A percentile compares a stretch with the other conserved stretches of the same genome.
Conservation (phyloP, 352 stramenopile species). For the Phytophthora litchii region DNA sequence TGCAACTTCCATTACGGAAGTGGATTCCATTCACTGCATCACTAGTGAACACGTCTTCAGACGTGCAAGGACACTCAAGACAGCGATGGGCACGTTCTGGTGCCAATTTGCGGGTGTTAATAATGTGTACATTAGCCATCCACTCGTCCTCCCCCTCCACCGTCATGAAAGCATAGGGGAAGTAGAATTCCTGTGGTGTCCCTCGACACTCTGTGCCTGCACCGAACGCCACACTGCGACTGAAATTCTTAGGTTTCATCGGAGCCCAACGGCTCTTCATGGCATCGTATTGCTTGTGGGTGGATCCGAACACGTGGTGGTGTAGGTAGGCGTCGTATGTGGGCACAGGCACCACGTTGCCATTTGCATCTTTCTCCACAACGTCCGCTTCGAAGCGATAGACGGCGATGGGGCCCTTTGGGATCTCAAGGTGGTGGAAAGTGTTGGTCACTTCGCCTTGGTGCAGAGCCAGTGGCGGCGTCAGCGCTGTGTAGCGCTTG, state of each 20-base stretch:
- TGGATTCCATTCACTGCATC: slow-evolving; percentile 59
- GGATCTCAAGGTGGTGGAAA: slow-evolving; percentile 75
- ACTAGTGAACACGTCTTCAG: slow-evolving; percentile 58
- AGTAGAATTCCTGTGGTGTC: slow-evolving; percentile 81
- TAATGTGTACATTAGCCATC: slow-evolving; percentile 82
- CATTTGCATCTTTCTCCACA: slow-evolving; percentile 57
- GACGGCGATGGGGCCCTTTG: slow-evolving; percentile 80
- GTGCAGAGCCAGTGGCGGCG: slow-evolving; percentile 55
- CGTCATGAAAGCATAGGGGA: slow-evolving; percentile 83
- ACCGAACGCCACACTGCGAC: slow-evolving; percentile 77
- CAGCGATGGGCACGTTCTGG: slow-evolving; percentile 54
- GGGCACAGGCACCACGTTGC: slow-evolving; percentile 56
- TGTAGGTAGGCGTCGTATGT: slow-evolving; percentile 83
- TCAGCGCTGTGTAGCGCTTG: slow-evolving; percentile 72
- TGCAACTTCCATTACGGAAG: slow-evolving; percentile 55
- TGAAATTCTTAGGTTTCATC: slow-evolving; percentile 82
- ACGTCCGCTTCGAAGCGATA: slow-evolving; percentile 82
- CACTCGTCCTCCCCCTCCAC: slow-evolving; percentile 79
- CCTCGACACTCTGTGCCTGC: slow-evolving; percentile 79
- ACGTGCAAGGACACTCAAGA: slow-evolving; percentile 81
- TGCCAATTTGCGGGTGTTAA: slow-evolving; percentile 77
- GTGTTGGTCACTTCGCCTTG: slow-evolving; percentile 81
- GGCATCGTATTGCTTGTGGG: slow-evolving; percentile 65
- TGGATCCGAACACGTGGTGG: slow-evolving; percentile 82
- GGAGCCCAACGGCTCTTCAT: slow-evolving; percentile 56